phyloP scores from a whole-genome alignment of 371 early-diverging fungal genomes.

The Mucor lusitanicus region DNA sequence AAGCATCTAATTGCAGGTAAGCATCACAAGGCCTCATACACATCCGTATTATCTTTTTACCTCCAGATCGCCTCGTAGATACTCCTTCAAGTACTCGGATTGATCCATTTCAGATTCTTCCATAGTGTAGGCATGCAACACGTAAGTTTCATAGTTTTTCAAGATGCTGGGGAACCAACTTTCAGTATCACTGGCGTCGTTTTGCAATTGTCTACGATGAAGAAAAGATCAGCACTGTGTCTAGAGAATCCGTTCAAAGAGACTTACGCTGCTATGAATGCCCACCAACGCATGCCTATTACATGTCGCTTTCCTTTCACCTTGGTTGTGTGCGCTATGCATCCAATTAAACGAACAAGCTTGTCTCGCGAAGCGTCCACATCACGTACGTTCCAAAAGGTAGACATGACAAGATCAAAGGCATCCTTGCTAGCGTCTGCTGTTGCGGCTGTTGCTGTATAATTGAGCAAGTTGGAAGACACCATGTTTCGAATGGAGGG shows the following conservation, averaged over 20 bases:
- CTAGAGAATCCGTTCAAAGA: neutral
- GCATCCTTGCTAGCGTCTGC: conserved; percentile 24
- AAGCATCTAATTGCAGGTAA: conserved; percentile 26
- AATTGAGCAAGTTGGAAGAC: conserved; percentile 6
- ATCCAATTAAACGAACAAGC: conserved; percentile 24
- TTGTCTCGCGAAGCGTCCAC: conserved; percentile 22
- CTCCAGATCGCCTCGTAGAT: conserved; percentile 31
- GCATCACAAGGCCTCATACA: neutral
- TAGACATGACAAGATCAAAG: conserved; percentile 30
- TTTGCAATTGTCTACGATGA: neutral
- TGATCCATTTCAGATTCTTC: conserved; percentile 8
- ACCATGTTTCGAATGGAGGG: conserved; percentile 26
- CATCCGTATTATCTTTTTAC: conserved; percentile 13
- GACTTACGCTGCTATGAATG: conserved; percentile 35
- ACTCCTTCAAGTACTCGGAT: conserved; percentile 12
- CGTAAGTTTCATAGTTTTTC: conserved; percentile 15
- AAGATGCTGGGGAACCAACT: conserved; percentile 21
- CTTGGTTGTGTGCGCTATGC: conserved; percentile 23
- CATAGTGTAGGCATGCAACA: conserved; percentile 4
- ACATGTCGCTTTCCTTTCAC: conserved; percentile 23
- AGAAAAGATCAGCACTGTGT: neutral
- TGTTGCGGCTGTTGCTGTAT: neutral
- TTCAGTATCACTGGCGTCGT: neutral
- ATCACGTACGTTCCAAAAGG: conserved; percentile 27
- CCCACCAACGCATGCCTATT: conserved; percentile 46